Base-by-base conservation (phyloP, 345 rosid species). In the Hibiscus trionum region DNA sequence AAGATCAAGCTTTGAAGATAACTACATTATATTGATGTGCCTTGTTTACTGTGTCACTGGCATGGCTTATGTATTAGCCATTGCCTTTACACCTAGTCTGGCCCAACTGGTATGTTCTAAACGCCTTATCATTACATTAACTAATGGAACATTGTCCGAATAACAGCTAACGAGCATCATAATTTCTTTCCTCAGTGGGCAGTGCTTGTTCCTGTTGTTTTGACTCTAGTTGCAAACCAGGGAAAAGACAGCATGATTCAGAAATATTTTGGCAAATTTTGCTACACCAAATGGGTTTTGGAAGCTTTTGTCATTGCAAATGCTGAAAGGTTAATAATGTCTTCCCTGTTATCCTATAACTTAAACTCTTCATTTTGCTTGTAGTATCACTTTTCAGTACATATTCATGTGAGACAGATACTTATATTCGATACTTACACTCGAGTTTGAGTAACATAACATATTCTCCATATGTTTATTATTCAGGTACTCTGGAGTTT, bases 1-100 rank as follows among this genome's bases (percentile, higher is more conserved):
- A 0, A 88, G 96, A 80, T 93, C 98, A 21, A 74, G 83, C 69
- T 93, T 93, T 44, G 69, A 66, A 47, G 96, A 93, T 81, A 90
- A 93, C 74, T 90, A 90, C 71, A 14, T 80, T 7, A 83, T 93
- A 31, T 78, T 88, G 75, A 62, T 89, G 53, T 88, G 91, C 84
- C 88, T 93, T 9, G 98, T 90, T 52, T 93, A 93, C 82, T 90
- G 93, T 21, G 93, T 90, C 56, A 90, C 96, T 0, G 96, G 98
- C 72, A 86, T 90, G 47, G 98, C 95, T 69, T 93, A 93, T 70
- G 56, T 86, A 37, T 82, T 93, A n/a, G 96, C 96, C 69, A 90
- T 90, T 74, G 75, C 78, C 76, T 81, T 90, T 11, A 85, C 78
- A 57, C 83, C 98, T 19, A 79, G 88, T 73, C 87, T 91, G 42